These are phyloP conservation scores for Pulicaria dysenterica DNA, from an alignment of 129 eudicot species.

Conservation along the genomic window DNA sequence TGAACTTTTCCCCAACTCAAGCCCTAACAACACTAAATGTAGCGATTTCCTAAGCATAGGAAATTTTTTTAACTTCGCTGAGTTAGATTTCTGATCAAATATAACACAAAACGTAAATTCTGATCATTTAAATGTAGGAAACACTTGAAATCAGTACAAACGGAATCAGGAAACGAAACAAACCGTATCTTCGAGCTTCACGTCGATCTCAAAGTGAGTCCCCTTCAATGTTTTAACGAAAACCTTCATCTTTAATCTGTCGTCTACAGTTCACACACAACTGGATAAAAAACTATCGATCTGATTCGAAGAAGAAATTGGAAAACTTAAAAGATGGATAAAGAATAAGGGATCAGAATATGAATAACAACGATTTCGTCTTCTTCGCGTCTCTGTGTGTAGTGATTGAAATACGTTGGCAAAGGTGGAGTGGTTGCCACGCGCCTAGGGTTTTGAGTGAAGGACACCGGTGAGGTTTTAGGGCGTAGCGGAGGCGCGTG, in stretches of 20 bases:
- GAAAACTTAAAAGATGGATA: conserved; percentile 27
- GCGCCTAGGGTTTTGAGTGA: conserved; percentile 10
- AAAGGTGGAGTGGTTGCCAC: conserved; percentile 33
- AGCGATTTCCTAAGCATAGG: neutral
- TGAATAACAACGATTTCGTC: conserved; percentile 17
- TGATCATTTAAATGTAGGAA: conserved; percentile 7
- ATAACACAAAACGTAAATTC: neutral
- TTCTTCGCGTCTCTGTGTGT: conserved; percentile 29
- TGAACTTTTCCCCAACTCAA: conserved; percentile 8
- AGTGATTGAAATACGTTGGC: conserved; percentile 22
- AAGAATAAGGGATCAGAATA: conserved; percentile 6
- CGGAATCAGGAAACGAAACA: neutral
- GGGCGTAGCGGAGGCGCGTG: conserved; percentile 19
- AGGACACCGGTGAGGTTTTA: neutral
- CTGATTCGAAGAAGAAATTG: neutral
- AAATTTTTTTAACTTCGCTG: neutral
- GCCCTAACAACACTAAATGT: conserved; percentile 15
- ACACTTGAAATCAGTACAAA: neutral
- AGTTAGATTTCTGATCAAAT: conserved; percentile 21
- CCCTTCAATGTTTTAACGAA: conserved; percentile 41
- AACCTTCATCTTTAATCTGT: conserved; percentile 33
- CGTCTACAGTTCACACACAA: conserved; percentile 7
- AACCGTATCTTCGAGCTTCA: conserved; percentile 36
- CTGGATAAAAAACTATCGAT: neutral
- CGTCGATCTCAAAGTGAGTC: conserved; percentile 42